These are phyloP conservation scores for Gastrolobium bilobum DNA, from an alignment of 306 rosid species.

Conservation along the genomic window DNA sequence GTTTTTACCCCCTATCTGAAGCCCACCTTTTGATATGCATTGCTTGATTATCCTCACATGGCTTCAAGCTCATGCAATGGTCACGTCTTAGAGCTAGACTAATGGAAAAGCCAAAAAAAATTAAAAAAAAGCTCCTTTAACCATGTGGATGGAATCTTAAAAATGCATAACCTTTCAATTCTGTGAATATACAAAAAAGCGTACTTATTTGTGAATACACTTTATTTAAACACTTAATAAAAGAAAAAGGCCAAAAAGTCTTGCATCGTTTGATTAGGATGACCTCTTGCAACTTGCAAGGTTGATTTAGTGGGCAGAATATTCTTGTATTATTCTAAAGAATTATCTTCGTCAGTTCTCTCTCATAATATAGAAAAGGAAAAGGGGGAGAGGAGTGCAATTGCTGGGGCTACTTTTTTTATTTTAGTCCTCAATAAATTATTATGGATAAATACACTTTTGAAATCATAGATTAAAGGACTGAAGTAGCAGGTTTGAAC, in stretches of 20 bases:
- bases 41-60: slow-evolving; percentile 54
- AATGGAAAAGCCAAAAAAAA: slow-evolving; percentile 34
- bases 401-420: background rate
- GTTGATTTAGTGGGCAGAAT: slow-evolving; percentile 31
- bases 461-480: background rate
- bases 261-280: slow-evolving; percentile 25
- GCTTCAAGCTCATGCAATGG: slow-evolving; percentile 62
- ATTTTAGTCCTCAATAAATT: slow-evolving; percentile 1
- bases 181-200: slow-evolving; percentile 24
- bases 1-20: background rate
- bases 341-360: background rate
- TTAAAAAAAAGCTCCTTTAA: slow-evolving; percentile 36
- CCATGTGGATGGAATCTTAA: slow-evolving; percentile 63
- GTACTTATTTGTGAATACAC: slow-evolving; percentile 24
- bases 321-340: slow-evolving; percentile 32
- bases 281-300: background rate
- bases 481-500: background rate
- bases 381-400: background rate
- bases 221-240: slow-evolving; percentile 21
- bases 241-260: slow-evolving; percentile 34
- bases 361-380: background rate
- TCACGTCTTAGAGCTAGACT: slow-evolving; percentile 44
- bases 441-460: background rate
- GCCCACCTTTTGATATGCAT: slow-evolving; percentile 27
- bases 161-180: background rate